Percentiles rank a stretch among this genome's conserved stretches.
These are phyloP conservation scores for Amanita fuliginea DNA, from an alignment of 768 basidiomycete genomes.

Conservation along the genomic window DNA sequence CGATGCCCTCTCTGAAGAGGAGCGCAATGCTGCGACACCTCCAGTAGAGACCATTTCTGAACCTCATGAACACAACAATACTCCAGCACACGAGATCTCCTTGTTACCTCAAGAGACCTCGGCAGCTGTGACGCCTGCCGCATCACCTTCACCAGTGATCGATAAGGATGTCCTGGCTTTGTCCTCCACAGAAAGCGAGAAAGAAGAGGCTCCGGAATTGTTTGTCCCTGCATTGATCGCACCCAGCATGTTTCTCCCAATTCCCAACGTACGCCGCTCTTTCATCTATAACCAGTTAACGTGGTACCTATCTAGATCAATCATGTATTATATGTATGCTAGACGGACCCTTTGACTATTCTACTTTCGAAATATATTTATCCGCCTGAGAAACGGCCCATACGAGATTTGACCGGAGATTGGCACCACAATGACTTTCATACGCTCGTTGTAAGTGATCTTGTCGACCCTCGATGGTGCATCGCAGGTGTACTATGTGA, in stretches of 20 bases:
- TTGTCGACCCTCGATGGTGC: conserved; percentile 6
- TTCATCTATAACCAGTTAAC: conserved; percentile 38
- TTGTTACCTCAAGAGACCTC: conserved; percentile 17
- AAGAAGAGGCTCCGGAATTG: conserved; percentile 44
- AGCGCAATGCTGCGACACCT: conserved; percentile 16
- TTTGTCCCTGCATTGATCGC: conserved; percentile 59
- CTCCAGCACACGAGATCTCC: conserved; percentile 31
- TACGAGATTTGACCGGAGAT: conserved; percentile 63
- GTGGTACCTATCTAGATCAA: conserved; percentile 50
- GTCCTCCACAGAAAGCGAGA: conserved; percentile 28
- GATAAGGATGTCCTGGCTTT: conserved; percentile 49
- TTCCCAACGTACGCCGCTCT: conserved; percentile 70
- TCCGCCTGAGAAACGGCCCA: conserved; percentile 64
- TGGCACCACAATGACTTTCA: conserved; percentile 67
- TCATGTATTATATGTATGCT: conserved; percentile 35
- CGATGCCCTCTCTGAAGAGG: conserved; percentile 29
- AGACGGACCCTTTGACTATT: conserved; percentile 80
- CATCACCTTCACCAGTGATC: conserved; percentile 19
- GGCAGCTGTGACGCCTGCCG: conserved; percentile 9
- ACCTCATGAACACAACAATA: conserved; percentile 21
- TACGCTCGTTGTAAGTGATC: conserved; percentile 61
- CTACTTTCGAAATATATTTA: conserved; percentile 77
- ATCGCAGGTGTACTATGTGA: not conserved
- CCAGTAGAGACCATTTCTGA: conserved; percentile 14
- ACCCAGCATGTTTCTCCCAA: conserved; percentile 79